These are phyloP conservation scores for Xanthoceras sorbifolium DNA, from an alignment of 345 rosid genomes.

Conservation along the genomic window DNA sequence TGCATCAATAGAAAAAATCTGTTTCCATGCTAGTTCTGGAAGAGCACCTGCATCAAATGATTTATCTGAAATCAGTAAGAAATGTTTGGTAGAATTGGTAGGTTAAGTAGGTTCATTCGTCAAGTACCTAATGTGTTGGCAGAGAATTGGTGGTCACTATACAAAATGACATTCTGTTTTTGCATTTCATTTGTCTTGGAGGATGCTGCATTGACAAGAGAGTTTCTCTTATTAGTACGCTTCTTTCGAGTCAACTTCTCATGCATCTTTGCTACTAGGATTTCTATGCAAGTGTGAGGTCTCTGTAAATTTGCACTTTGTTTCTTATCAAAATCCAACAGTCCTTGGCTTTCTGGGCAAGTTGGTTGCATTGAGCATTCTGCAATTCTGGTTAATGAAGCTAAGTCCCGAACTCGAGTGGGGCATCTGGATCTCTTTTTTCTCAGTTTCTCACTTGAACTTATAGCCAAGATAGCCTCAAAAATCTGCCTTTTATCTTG, in stretches of 20 bases:
- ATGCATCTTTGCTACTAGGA: slow-evolving; percentile 34
- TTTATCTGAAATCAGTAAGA: slow-evolving; percentile 19
- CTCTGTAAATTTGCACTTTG: slow-evolving; percentile 21
- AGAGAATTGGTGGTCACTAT: slow-evolving; percentile 28
- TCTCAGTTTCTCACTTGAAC: slow-evolving; percentile 37
- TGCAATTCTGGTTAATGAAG: slow-evolving; percentile 42
- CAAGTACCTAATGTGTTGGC: slow-evolving; percentile 47
- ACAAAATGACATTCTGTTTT: slow-evolving; percentile 35
- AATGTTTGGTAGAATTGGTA: slow-evolving; percentile 6
- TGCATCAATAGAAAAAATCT: slow-evolving; percentile 40
- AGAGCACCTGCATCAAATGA: slow-evolving; percentile 45
- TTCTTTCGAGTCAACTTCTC: slow-evolving; percentile 50
- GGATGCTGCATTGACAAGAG: slow-evolving; percentile 31
- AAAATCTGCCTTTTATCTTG: slow-evolving; percentile 36
- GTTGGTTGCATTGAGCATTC: slow-evolving; percentile 24
- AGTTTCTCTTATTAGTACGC: slow-evolving; percentile 44
- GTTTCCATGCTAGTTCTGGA: slow-evolving; percentile 43
- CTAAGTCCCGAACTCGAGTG: slow-evolving; percentile 41
- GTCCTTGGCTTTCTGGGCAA: slow-evolving; percentile 25
- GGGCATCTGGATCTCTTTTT: slow-evolving; percentile 61
- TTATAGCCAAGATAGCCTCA: slow-evolving; percentile 27
- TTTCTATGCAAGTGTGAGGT: slow-evolving; percentile 37
- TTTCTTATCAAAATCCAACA: slow-evolving; percentile 20
- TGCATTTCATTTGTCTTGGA: slow-evolving; percentile 28
- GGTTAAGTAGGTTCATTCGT: slow-evolving; percentile 3